These are phyloP conservation scores for Tolypocladium nubicola DNA, from an alignment of 2,329 filamentous ascomycete genomes.

Conservation along the genomic window DNA sequence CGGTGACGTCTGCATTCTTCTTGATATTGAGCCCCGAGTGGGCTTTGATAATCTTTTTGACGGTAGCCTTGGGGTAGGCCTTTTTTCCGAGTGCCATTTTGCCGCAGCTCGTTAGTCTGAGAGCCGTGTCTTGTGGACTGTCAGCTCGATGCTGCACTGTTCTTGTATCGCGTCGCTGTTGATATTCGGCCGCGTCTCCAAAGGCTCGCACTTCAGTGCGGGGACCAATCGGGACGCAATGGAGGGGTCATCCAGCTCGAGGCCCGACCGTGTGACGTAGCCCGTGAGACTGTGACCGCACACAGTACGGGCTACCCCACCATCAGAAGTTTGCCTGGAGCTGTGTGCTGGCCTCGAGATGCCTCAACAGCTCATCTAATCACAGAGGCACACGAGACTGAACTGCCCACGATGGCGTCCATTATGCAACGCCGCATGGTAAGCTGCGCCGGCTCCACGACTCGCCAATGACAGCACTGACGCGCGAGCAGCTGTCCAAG, in stretches of 20 bases:
- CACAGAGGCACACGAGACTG: neutral
- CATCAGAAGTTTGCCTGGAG: neutral
- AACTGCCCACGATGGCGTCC: conserved; percentile 22
- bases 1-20: conserved; percentile 79
- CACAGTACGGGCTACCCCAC: neutral
- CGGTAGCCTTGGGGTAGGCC: conserved; percentile 70
- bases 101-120: neutral
- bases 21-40: conserved; percentile 71
- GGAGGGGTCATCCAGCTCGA: neutral
- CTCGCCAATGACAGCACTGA: neutral
- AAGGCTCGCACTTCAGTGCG: neutral
- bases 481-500: conserved; percentile 63
- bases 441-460: conserved; percentile 7
- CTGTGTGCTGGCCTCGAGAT: neutral
- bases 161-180: neutral
- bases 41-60: conserved; percentile 85
- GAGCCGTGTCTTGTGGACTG: neutral
- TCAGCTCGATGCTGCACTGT: neutral
- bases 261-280: neutral
- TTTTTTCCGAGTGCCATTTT: conserved; percentile 46
- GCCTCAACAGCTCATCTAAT: neutral
- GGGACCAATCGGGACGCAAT: neutral
- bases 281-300: neutral
- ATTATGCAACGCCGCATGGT: conserved; percentile 54
- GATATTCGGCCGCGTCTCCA: neutral